A percentile compares a stretch with the other conserved stretches of the same genome.
Conservation (phyloP, 345 rosid genomes). For the Litchi chinensis region DNA sequence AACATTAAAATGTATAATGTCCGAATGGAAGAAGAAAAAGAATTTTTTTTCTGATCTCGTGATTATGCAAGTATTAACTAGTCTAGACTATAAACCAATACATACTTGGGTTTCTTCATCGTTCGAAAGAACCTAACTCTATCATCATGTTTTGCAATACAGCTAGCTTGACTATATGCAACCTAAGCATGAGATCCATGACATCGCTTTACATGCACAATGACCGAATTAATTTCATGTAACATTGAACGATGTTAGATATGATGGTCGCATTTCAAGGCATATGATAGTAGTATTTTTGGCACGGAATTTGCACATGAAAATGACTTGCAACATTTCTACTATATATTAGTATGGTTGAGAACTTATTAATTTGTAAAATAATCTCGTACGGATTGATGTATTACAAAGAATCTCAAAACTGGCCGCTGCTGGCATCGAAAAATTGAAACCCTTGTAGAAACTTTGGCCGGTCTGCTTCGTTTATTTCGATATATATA, state of each 20-base stretch:
- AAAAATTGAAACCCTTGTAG: neutral
- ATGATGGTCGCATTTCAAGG: neutral
- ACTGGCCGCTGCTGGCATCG: neutral
- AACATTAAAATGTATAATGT: too few species aligned
- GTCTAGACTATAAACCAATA: too few species aligned
- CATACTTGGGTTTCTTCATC: too few species aligned
- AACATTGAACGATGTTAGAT: too few species aligned
- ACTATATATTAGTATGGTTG: neutral
- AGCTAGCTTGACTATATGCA: neutral
- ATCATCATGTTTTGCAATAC: too few species aligned
- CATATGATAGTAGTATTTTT: neutral
- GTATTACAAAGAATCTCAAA: conserved; percentile 1
- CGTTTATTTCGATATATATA: neutral
- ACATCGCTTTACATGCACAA: neutral
- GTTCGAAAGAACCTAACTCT: too few species aligned
- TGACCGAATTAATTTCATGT: neutral
- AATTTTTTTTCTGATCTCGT: too few species aligned
- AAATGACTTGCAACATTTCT: neutral
- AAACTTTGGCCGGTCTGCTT: neutral
- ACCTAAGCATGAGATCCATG: neutral
- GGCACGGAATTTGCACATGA: neutral
- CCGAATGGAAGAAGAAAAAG: too few species aligned
- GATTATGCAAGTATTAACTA: too few species aligned
- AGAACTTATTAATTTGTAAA: neutral
- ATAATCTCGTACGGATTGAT: neutral